Percentiles rank a stretch among this genome's conserved stretches.
These are phyloP conservation scores for Monilinia fructicola DNA, from an alignment of 2,329 filamentous ascomycete genomes.

Conservation along the genomic window DNA sequence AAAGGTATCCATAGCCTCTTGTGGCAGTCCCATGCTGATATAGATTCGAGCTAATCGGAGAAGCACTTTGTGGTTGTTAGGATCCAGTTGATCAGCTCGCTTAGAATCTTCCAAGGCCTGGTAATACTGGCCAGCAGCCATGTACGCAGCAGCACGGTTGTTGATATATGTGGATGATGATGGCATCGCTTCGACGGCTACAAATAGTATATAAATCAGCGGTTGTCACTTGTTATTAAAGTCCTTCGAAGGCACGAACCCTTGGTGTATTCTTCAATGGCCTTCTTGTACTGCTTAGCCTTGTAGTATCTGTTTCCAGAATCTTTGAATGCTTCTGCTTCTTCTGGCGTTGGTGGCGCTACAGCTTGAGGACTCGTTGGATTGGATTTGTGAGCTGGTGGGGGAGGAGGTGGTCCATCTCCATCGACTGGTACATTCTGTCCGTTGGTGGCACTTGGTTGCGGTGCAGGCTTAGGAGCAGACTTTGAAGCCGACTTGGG, in stretches of 20 bases:
- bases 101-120: slow-evolving; percentile 85
- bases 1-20: slow-evolving; percentile 83
- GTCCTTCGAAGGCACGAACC: slow-evolving; percentile 52
- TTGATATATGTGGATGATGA: slow-evolving; percentile 86
- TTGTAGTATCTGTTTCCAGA: slow-evolving; percentile 97
- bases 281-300: slow-evolving; percentile 82
- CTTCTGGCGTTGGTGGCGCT: slow-evolving; percentile 51
- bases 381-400: slow-evolving; percentile 70
- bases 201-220: slow-evolving; percentile 26
- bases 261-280: slow-evolving; percentile 92
- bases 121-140: slow-evolving; percentile 77
- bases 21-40: slow-evolving; percentile 79
- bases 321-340: slow-evolving; percentile 89
- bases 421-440: slow-evolving; percentile 29
- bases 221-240: slow-evolving; percentile 2
- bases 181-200: slow-evolving; percentile 86
- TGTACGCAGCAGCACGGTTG: slow-evolving; percentile 92
- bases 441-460: slow-evolving; percentile 48
- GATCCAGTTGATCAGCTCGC: slow-evolving; percentile 77
- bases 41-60: slow-evolving; percentile 87
- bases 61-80: slow-evolving; percentile 82
- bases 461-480: slow-evolving; percentile 30
- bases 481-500: slow-evolving; percentile 42
- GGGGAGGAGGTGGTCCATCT: slow-evolving; percentile 54
- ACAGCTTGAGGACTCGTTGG: slow-evolving; percentile 57